Evolutionary conservation across 2,329 filamentous ascomycete species (phyloP), one percentile per base, ranked within the genome.

Genomic region (Clonostachys solani): DNA sequence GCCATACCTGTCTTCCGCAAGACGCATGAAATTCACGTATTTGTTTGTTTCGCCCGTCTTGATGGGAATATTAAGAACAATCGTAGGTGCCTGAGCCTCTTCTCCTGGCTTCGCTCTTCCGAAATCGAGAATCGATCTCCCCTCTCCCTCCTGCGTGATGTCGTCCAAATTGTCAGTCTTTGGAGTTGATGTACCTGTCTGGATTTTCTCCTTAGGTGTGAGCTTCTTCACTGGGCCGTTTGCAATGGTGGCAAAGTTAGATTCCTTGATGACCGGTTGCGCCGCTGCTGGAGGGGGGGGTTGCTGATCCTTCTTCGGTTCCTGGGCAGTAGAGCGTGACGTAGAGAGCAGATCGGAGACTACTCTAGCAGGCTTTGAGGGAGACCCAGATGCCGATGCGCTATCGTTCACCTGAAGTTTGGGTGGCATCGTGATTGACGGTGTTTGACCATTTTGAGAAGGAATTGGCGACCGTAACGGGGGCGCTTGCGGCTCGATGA

Each of bases 1-100:
- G 19, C 94, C 94, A 63, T 96, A 97, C 52, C 86, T 87, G 53
- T 95, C 91, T 66, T 96, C 90, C 12, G 95, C 94, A 67, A 97
- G 77, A 41, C 90, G 89, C 59, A 92, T 92, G 54, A 97, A 96
- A 65, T 97, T 97, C 68, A 99, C 83, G 51, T 95, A 92, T 55
- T 92, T 90, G 64, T 96, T 96, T 35, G 82, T 86, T 56, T 89
- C 84, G 38, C 90, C 89, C 6, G 57, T 54, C 49, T 86, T 81
- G 37, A 99, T 77, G 1, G 88, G 83, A 48, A 99, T 85, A 47
- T 87, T 84, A 16, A 99, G 78, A 46, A 95, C 80, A 52, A 99
- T 96, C 5, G 83, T 95, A 38, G 84, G 91, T 4, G 80, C 81
- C 48, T 73, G 66, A 4, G 72, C 64, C 53, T 86, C 82, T 43